Evolutionary conservation across 2,329 filamentous ascomycete genomes (phyloP), one percentile per base, ranked within the genome.

Genomic region (Aspergillus clavatus): DNA sequence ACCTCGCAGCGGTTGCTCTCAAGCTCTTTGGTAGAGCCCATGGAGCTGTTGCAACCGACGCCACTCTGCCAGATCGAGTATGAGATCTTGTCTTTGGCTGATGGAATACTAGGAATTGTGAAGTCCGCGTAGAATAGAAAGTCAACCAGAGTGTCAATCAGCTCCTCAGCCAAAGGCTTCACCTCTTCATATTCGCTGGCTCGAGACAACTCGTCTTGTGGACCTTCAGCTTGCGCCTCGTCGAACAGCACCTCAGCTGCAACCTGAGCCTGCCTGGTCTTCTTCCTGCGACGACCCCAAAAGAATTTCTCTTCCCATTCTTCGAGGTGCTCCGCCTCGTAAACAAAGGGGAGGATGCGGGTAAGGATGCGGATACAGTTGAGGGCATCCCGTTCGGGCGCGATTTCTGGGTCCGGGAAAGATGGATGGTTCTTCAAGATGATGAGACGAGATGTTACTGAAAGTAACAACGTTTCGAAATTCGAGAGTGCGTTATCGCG

Each of bases 41-140:
- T 83, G 4, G 89, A 82, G 12, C 86, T 87, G 66, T 95, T 95
- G 73, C 91, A 97, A 11, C 93, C 93, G 23, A 98, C 91, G 38
- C 93, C 93, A 62, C 88, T 97, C 71, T 96, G 89, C 93, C 93
- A 98, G 63, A 98, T 97, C 43, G 89, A 86, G 69, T 93, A 95
- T 6, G 85, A 86, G 45, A 96, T 86, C 65, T 93, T 94, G 51
- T 80, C 79, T 61, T 86, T 89, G 43, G 81, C 81, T 45, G 82
- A 77, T 11, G 82, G 77, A 33, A 86, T 79, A 46, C 77, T 80
- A 7, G 91, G 87, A 12, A 96, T 78, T 0, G 91, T 95, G 59
- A 98, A 86, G 44, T 89, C 87, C 7, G 86, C 84, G 65, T 88
- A 95, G 78, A 98, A 98, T 33, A 97, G 77, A 42, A 97, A 72